Conservation (phyloP, 306 rosid species). For the Arachis stenosperma region DNA sequence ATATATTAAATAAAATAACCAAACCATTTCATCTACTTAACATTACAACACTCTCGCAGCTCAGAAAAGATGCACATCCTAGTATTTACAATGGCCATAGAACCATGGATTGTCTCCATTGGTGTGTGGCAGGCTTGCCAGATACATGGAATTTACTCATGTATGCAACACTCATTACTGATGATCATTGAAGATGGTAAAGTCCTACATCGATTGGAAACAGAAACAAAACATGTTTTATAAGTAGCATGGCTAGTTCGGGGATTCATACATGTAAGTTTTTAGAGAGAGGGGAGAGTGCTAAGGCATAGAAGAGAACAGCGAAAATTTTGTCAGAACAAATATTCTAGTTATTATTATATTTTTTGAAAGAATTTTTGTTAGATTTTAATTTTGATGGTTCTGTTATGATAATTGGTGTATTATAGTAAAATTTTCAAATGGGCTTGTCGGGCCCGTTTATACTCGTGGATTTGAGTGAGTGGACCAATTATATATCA, state of each 20-base stretch:
- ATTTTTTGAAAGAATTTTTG: not conserved
- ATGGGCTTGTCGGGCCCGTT: no score
- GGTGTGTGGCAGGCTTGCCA: slow-evolving; percentile 75
- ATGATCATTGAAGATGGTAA: not conserved
- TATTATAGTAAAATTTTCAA: no score
- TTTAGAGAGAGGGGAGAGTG: not conserved
- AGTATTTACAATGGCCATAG: slow-evolving; percentile 52
- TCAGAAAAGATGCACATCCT: slow-evolving; percentile 83
- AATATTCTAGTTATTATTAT: not conserved
- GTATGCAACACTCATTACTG: slow-evolving; percentile 31
- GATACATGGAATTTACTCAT: slow-evolving; percentile 77
- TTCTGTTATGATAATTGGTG: not conserved
- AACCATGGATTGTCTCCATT: slow-evolving; percentile 78
- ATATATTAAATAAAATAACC: slow-evolving; percentile 42
- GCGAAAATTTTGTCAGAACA: slow-evolving; percentile 5
- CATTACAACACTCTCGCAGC: slow-evolving; percentile 68
- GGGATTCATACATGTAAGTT: slow-evolving; percentile 35
- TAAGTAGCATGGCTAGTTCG: no score
- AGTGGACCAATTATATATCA: no score
- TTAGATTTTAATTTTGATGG: not conserved
- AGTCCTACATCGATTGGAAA: no score
- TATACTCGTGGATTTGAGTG: no score
- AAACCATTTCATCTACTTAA: slow-evolving; percentile 57
- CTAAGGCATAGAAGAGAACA: not conserved
- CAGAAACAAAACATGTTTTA: no score